Percentiles rank a stretch among this genome's conserved stretches.
These are phyloP conservation scores for Fusarium brachygibbosum DNA, from an alignment of 2,329 filamentous ascomycete species.

Conservation along the genomic window DNA sequence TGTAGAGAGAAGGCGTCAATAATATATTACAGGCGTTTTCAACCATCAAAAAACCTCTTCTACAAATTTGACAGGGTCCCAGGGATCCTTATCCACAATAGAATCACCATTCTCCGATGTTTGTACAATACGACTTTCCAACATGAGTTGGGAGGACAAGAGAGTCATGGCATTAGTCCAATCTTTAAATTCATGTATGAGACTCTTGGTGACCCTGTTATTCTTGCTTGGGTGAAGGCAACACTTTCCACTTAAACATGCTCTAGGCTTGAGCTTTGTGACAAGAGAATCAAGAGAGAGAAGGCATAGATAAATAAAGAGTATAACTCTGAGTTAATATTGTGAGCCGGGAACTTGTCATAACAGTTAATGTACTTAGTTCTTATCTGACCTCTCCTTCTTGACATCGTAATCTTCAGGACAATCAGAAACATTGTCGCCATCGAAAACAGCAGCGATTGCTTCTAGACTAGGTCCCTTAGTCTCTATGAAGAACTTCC, in stretches of 20 bases:
- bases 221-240: too few relatives aligned
- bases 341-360: neutral
- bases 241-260: too few relatives aligned
- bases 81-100: too few relatives aligned
- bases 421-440: rapidly evolving
- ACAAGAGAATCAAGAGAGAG: too few relatives aligned
- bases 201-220: too few relatives aligned
- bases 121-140: too few relatives aligned
- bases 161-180: too few relatives aligned
- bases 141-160: too few relatives aligned
- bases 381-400: neutral
- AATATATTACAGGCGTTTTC: neutral
- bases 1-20: neutral
- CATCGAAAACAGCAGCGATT: neutral
- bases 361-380: neutral
- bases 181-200: too few relatives aligned
- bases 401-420: neutral
- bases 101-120: too few relatives aligned
- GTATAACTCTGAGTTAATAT: neutral
- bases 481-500: slow-evolving; percentile 14
- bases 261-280: too few relatives aligned
- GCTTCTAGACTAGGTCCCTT: slow-evolving; percentile 9
- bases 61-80: neutral
- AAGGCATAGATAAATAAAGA: too few relatives aligned
- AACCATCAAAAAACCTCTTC: neutral